These are phyloP conservation scores for Scheffersomyces quercinus DNA, from an alignment of 1,139 yeast species.

Conservation along the genomic window DNA sequence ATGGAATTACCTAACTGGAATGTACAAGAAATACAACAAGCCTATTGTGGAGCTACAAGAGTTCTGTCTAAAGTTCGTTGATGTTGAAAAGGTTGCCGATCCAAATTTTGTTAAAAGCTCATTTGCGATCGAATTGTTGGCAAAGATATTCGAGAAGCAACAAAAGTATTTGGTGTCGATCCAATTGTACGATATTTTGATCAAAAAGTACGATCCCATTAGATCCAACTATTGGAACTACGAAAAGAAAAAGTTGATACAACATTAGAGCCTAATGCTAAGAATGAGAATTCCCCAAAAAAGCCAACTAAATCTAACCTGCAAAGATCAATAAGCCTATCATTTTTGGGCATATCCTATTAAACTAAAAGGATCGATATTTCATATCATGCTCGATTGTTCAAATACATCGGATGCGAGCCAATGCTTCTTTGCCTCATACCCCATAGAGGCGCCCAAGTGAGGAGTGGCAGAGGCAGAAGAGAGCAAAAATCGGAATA, in stretches of 20 bases:
- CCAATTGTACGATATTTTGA: constrained; percentile 50
- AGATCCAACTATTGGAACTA: constrained; percentile 66
- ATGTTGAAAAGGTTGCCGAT: constrained; percentile 16
- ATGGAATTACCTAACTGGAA: constrained; percentile 80
- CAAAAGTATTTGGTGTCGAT: constrained; percentile 32
- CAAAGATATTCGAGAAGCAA: constrained; percentile 43
- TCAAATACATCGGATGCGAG: too few relatives aligned
- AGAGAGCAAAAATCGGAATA: too few relatives aligned
- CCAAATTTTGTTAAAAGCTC: constrained; percentile 42
- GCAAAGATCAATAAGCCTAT: too few relatives aligned
- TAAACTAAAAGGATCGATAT: too few relatives aligned
- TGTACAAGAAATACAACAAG: constrained; percentile 39
- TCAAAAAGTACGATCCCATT: constrained; percentile 61
- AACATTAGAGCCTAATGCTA: too few relatives aligned
- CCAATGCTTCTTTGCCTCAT: too few relatives aligned
- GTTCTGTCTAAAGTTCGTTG: constrained; percentile 46
- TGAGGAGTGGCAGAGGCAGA: too few relatives aligned
- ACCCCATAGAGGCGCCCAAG: too few relatives aligned
- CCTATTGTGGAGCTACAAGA: constrained; percentile 38
- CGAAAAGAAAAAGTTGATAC: constrained; percentile 13
- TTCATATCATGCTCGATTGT: too few relatives aligned
- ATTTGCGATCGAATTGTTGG: constrained; percentile 68
- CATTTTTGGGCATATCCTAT: too few relatives aligned
- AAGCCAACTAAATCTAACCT: too few relatives aligned
- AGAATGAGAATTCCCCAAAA: too few relatives aligned